Percentiles rank a stretch among this genome's conserved stretches.
phyloP scores from a whole-genome alignment of 192 early-diverging fungal genomes.

The Dissophora ornata region DNA sequence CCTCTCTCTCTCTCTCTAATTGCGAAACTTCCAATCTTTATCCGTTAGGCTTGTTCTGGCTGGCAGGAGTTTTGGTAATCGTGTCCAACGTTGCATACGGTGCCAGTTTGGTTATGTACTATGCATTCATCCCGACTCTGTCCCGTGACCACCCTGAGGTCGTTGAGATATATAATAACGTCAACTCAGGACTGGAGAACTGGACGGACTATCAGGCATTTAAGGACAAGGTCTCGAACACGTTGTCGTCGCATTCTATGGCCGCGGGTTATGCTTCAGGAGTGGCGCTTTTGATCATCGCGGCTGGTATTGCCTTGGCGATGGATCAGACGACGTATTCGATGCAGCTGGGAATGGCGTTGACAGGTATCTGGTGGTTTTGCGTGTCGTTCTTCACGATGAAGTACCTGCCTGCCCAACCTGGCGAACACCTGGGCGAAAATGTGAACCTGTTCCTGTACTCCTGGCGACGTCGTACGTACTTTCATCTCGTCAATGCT shows the following conservation, averaged over 20 bases:
- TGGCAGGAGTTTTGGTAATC: constrained; percentile 54
- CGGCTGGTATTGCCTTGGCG: constrained; percentile 44
- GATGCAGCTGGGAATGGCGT: constrained; percentile 54
- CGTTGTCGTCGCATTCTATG: constrained; percentile 57
- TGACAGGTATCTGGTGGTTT: constrained; percentile 65
- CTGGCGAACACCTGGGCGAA: constrained; percentile 54
- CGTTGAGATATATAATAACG: constrained; percentile 14
- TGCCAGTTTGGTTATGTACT: constrained; percentile 62
- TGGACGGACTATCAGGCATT: constrained; percentile 32
- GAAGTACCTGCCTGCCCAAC: constrained; percentile 53
- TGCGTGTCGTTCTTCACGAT: constrained; percentile 53
- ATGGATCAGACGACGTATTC: constrained; percentile 49
- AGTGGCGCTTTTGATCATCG: constrained; percentile 46
- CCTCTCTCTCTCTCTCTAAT: not conserved
- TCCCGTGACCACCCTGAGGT: constrained; percentile 55
- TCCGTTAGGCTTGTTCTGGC: constrained; percentile 46
- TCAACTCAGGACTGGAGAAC: constrained; percentile 15
- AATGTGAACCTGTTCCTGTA: constrained; percentile 58
- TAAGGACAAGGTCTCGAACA: constrained; percentile 42
- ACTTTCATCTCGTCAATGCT: too few species aligned
- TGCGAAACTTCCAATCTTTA: not conserved
- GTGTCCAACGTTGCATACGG: constrained; percentile 61
- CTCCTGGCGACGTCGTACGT: constrained; percentile 53
- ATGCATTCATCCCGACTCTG: constrained; percentile 64
- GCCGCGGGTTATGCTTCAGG: constrained; percentile 51